Conservation (phyloP, 148 eudicot genomes). For the Chenopodium quinoa region DNA sequence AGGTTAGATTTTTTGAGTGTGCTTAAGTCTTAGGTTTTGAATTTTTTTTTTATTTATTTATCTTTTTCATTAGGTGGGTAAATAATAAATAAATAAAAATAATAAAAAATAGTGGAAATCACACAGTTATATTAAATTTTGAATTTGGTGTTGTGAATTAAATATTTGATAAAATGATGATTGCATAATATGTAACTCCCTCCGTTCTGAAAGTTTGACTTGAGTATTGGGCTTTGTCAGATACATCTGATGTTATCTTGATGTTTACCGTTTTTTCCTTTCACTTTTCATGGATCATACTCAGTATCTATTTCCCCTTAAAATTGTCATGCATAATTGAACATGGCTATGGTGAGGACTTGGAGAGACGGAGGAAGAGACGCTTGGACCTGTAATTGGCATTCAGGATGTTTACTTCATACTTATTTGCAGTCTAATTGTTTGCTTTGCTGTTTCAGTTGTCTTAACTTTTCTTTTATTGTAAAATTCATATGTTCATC, state of each 20-base stretch:
- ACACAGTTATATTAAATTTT: background rate
- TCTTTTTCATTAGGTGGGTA: background rate
- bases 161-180: background rate
- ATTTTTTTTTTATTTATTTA: no score
- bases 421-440: background rate
- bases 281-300: background rate
- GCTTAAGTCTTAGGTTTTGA: no score
- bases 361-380: background rate
- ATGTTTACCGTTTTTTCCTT: no score
- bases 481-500: background rate
- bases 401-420: background rate
- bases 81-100: no score
- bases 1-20: no score
- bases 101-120: background rate
- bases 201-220: background rate
- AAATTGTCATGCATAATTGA: no score
- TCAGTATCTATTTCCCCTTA: background rate
- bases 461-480: background rate
- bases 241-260: no score
- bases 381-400: background rate
- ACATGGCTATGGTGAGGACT: background rate
- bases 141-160: background rate
- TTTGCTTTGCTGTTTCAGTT: background rate
- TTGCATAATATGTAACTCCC: background rate
- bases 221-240: background rate